Evolutionary conservation across 176 grass and related monocot genomes (phyloP), one percentile per base, ranked within the genome.

Genomic region (Bothriochloa decipiens): DNA sequence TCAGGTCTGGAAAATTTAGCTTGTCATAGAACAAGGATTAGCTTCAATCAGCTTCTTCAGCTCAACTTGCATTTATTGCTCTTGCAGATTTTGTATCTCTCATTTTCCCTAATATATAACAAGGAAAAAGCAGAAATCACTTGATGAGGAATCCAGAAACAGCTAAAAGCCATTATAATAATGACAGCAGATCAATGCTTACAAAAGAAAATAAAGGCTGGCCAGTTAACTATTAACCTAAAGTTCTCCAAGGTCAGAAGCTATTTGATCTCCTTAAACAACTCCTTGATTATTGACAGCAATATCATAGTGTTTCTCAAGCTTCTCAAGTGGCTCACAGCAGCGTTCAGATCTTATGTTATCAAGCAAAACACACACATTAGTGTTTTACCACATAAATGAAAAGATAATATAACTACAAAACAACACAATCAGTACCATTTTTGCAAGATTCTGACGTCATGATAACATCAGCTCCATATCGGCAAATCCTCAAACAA

Each of bases 211-310:
- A 86, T 12, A 16, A 10, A 11, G 8, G 11, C 0, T 41, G 62
- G 9, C 40, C 14, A 77, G 32, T 36, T 3, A 36, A 36, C 35
- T 36, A 1, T 5, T 82, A 70, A 98, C 95, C 91, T 98, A 75
- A 98, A 93, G 79, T 95, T 98, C 76, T 98, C 96, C 75, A 98
- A 79, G 72, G 87, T 98, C 37, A 98, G 75, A 50, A 98, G 91
- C 41, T 98, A 93, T 39, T 92, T 93, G 39, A 18, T 52, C 16
- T 18, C 49, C 49, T 52, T 36, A 36, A 36, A 32, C 29, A 32
- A 36, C 35, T 17, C 49, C 49, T 52, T 17, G 49, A 52, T 17
- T 52, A 52, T 52, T 52, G 49, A 52, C 15, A 52, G 49, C 49
- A 52, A 52, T 52, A 49, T 46, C 46, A n/a, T n/a, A 49, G 14